Evolutionary conservation across 495 filamentous ascomycete species (phyloP).

Genomic region (Massariosphaeria phaeospora): DNA sequence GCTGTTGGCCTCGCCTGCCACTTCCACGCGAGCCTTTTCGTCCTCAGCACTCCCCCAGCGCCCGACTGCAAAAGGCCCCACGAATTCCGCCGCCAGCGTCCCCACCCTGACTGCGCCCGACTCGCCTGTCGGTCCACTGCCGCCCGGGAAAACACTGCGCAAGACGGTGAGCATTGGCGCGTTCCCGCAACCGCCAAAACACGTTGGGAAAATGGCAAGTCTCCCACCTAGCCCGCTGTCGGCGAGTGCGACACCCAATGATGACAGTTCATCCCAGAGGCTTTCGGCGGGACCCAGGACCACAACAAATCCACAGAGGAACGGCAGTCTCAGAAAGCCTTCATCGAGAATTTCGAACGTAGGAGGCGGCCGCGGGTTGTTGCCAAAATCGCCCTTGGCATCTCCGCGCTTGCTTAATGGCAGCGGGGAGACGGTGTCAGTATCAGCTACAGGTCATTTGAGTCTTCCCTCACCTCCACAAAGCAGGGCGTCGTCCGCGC

Average conservation of each 20-base stretch:
- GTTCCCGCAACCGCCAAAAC: constrained; percentile 83
- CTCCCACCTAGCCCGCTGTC: constrained; percentile 58
- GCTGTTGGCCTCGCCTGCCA: constrained; percentile 21
- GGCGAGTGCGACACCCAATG: constrained; percentile 35
- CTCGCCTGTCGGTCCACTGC: constrained; percentile 35
- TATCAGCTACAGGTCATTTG: constrained; percentile 53
- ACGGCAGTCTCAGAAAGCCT: constrained; percentile 32
- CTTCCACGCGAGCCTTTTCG: constrained; percentile 25
- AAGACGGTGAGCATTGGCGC: constrained; percentile 86
- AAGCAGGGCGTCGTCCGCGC: constrained; percentile 81
- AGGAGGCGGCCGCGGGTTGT: constrained; percentile 16
- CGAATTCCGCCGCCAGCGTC: constrained; percentile 35
- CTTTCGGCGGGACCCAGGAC: constrained; percentile 24
- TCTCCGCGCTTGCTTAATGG: constrained; percentile 72
- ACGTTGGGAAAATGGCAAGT: constrained; percentile 50
- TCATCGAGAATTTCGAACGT: constrained; percentile 19
- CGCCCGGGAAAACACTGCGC: constrained; percentile 62
- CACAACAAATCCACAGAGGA: constrained; percentile 37
- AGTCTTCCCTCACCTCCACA: constrained; percentile 74
- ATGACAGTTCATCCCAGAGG: constrained; percentile 31
- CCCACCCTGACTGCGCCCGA: constrained; percentile 26
- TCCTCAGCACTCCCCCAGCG: constrained; percentile 29
- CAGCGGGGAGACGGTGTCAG: constrained; percentile 67
- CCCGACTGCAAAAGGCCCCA: constrained; percentile 11
- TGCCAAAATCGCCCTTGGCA: constrained; percentile 31